Evolutionary conservation across 139 green algal genomes (phyloP).

Genomic region (Chlorella sp.): DNA sequence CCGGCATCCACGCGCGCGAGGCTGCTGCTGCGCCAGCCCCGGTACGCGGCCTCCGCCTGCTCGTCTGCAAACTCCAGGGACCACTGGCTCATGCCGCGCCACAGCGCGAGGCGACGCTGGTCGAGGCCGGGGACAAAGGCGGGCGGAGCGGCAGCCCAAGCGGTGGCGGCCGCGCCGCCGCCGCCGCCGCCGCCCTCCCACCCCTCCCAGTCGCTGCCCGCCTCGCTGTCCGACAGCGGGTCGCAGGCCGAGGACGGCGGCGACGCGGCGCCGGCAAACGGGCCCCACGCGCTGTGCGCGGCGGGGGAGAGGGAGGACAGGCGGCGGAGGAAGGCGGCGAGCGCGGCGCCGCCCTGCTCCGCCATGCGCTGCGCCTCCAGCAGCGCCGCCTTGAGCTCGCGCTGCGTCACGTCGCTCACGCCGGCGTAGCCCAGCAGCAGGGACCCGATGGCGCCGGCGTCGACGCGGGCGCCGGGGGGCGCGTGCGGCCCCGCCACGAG

Average conservation of each 20-base stretch:
- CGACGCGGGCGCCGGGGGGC: neutral
- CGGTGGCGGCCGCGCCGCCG: neutral
- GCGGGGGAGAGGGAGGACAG: neutral
- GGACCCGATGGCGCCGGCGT: neutral
- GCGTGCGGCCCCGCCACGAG: neutral
- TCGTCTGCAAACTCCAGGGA: constrained; percentile 18
- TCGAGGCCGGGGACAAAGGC: neutral
- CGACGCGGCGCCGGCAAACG: neutral
- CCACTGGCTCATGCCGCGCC: neutral
- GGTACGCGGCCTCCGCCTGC: neutral
- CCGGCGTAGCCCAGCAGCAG: constrained; percentile 16
- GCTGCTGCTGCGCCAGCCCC: neutral
- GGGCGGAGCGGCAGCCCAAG: neutral
- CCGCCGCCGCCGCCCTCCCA: neutral
- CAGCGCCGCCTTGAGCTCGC: neutral
- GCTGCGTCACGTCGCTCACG: neutral
- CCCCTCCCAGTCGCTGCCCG: neutral
- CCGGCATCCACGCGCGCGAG: constrained; percentile 11
- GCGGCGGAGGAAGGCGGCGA: neutral
- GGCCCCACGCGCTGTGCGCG: constrained; percentile 7
- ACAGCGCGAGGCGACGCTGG: neutral
- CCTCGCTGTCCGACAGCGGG: too few species aligned
- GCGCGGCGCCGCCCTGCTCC: neutral
- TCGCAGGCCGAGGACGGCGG: too few species aligned
- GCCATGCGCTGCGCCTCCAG: constrained; percentile 19